Evolutionary conservation across 2,329 filamentous ascomycete species (phyloP).

Genomic region (Aspergillus texensis): DNA sequence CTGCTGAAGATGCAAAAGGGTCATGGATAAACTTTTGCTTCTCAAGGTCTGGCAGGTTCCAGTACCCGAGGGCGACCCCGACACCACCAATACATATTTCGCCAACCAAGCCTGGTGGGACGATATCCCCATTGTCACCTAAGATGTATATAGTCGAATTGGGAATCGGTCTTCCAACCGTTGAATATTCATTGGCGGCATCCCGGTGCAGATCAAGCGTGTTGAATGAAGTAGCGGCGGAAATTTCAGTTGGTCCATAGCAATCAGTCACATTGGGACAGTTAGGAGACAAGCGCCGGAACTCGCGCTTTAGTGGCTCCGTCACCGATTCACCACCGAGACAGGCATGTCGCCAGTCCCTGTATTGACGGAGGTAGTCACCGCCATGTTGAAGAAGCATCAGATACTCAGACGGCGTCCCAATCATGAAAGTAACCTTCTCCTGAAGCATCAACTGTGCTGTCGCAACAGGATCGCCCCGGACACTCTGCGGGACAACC

Average conservation of each 20-base stretch:
- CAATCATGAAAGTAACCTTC: conserved; percentile 23
- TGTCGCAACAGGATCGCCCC: conserved; percentile 24
- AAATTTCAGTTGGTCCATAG: conserved; percentile 28
- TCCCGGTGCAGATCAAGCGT: not conserved
- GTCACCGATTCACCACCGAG: conserved; percentile 22
- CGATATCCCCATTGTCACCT: conserved; percentile 39
- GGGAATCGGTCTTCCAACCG: conserved; percentile 25
- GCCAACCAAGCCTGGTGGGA: conserved; percentile 46
- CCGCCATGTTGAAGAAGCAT: conserved; percentile 16
- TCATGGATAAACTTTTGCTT: conserved; percentile 11
- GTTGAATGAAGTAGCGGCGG: conserved; percentile 4
- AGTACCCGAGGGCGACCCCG: conserved; percentile 27
- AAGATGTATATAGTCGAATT: conserved; percentile 42
- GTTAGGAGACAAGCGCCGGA: not conserved
- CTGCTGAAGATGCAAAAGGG: conserved; percentile 6
- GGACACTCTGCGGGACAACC: conserved; percentile 15
- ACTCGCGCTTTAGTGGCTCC: not conserved
- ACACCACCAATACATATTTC: conserved; percentile 46
- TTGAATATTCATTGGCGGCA: not conserved
- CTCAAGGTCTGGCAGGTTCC: conserved; percentile 16
- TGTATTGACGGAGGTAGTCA: conserved; percentile 14
- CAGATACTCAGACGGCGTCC: conserved; percentile 27
- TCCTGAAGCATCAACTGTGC: conserved; percentile 19
- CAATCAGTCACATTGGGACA: not conserved
- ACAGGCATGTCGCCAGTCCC: conserved; percentile 22